These are phyloP conservation scores for Boechera retrofracta DNA, from an alignment of 345 rosid species.

Conservation along the genomic window DNA sequence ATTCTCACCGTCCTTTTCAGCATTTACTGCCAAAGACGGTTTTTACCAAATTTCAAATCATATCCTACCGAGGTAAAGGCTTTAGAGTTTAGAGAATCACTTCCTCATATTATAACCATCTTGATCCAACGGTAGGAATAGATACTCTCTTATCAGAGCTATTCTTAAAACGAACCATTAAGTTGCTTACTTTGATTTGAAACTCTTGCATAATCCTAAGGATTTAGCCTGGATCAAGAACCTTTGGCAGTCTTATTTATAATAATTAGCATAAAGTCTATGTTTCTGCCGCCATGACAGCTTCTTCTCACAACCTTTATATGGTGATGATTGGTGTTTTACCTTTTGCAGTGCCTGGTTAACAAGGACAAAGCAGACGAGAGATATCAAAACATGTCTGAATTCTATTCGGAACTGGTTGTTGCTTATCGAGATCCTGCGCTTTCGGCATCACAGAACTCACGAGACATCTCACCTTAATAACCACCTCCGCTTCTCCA, in stretches of 20 bases:
- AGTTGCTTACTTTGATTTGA: neutral
- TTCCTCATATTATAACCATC: neutral
- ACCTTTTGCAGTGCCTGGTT: constrained; percentile 65
- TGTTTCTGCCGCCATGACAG: neutral
- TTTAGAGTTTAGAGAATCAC: constrained; percentile 7
- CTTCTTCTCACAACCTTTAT: neutral
- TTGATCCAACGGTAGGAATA: neutral
- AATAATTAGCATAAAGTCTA: neutral
- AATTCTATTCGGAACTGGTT: constrained; percentile 61
- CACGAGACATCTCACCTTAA: constrained; percentile 48
- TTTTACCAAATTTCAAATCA: constrained; percentile 67
- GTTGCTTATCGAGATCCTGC: constrained; percentile 81
- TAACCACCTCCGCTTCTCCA: constrained; percentile 58
- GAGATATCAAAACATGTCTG: constrained; percentile 61
- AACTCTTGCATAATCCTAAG: neutral
- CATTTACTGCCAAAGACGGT: constrained; percentile 73
- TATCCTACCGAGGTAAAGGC: constrained; percentile 80
- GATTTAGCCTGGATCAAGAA: constrained; percentile 8
- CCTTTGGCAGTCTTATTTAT: neutral
- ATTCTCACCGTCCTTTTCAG: constrained; percentile 77
- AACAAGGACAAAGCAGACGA: constrained; percentile 74
- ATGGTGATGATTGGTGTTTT: neutral
- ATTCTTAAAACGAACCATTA: neutral
- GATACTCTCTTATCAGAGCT: neutral
- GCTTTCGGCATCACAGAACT: constrained; percentile 50